phyloP scores from a whole-genome alignment of 371 early-diverging fungal genomes.

The Mortierella sp. region DNA sequence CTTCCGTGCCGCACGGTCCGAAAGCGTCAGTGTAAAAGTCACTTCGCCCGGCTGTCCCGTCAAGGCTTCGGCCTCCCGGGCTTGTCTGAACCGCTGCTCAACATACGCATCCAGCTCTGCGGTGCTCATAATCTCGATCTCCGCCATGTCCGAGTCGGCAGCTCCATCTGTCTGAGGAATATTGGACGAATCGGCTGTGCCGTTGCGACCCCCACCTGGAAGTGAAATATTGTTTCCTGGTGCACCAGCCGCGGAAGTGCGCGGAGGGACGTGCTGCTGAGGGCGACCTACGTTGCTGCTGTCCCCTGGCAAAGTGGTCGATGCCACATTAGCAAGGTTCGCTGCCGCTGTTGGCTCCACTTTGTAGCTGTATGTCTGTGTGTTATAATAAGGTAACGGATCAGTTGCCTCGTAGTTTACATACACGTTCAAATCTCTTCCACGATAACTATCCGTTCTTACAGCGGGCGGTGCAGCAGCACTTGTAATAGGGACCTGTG shows the following conservation, averaged over 20 bases:
- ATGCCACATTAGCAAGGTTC: slow-evolving; percentile 59
- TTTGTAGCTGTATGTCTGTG: slow-evolving; percentile 26
- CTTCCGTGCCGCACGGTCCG: slow-evolving; percentile 42
- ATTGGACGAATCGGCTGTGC: slow-evolving; percentile 23
- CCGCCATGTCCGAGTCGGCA: slow-evolving; percentile 20
- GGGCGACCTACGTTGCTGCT: slow-evolving; percentile 48
- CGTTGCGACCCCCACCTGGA: slow-evolving; percentile 33
- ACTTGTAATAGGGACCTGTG: background rate
- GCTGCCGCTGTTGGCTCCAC: slow-evolving; percentile 56
- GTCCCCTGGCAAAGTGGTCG: slow-evolving; percentile 33
- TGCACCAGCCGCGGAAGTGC: slow-evolving; percentile 24
- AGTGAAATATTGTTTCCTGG: slow-evolving; percentile 40
- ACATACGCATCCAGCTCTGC: slow-evolving; percentile 41
- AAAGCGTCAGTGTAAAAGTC: slow-evolving; percentile 40
- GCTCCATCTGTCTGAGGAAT: slow-evolving; percentile 64
- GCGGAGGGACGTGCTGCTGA: slow-evolving; percentile 45
- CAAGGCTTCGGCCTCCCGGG: slow-evolving; percentile 20
- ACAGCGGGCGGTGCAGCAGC: slow-evolving; percentile 11
- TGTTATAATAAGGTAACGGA: background rate
- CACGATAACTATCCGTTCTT: too few species aligned
- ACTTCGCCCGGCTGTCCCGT: slow-evolving; percentile 24
- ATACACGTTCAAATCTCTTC: too few species aligned
- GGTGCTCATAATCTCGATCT: slow-evolving; percentile 24
- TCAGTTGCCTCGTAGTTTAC: background rate
- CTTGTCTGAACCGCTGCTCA: slow-evolving; percentile 31